These are phyloP conservation scores for Solanum etuberosum DNA, from an alignment of 257 asterid genomes.

Conservation along the genomic window DNA sequence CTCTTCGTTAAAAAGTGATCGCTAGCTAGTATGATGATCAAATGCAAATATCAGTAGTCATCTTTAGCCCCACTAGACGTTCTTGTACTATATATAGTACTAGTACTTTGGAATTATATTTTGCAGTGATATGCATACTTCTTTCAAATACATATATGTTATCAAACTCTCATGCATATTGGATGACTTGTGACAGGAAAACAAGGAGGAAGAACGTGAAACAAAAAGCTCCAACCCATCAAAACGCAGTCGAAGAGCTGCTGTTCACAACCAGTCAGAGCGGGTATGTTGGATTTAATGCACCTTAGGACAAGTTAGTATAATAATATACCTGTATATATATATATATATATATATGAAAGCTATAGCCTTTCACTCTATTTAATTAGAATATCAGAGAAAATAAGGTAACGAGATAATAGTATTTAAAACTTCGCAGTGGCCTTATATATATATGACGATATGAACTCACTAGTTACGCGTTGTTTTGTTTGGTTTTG, in stretches of 20 bases:
- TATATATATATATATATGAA: too few species aligned
- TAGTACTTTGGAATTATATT: background rate
- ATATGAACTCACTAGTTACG: background rate
- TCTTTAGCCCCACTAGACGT: background rate
- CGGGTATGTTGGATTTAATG: constrained; percentile 25
- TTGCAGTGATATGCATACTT: background rate
- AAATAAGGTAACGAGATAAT: too few species aligned
- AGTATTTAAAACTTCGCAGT: background rate
- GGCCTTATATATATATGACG: too few species aligned
- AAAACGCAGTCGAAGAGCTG: constrained; percentile 50
- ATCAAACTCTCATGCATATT: background rate
- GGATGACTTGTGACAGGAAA: constrained; percentile 26
- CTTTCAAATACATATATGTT: background rate
- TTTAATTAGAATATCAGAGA: too few species aligned
- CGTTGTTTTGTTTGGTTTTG: background rate
- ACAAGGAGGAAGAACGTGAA: background rate
- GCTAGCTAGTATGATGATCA: background rate
- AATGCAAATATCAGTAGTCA: background rate
- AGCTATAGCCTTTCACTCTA: background rate
- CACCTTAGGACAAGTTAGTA: background rate
- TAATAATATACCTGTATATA: too few species aligned
- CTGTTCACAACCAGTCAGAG: constrained; percentile 58
- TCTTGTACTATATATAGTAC: background rate
- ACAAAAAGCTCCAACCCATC: constrained; percentile 26
- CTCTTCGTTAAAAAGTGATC: background rate